Conservation (phyloP, 192 early-diverging fungal genomes). For the Coemansia sp. region DNA sequence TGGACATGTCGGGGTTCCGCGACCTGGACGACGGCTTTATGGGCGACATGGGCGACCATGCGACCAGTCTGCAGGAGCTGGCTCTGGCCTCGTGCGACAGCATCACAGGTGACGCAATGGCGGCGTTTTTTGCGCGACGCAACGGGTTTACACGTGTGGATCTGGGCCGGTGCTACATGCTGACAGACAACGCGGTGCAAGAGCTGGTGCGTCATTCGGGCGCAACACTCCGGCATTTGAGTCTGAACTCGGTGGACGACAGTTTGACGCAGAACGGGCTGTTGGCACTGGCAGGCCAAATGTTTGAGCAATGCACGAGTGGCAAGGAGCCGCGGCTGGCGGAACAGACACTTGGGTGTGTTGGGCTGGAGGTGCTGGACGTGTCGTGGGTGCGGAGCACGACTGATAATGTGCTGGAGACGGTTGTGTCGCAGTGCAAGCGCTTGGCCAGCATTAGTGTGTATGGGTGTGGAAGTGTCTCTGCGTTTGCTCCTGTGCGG, state of each 20-base stretch:
- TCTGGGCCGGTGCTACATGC: constrained; percentile 63
- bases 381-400: constrained; percentile 75
- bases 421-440: constrained; percentile 55
- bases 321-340: constrained; percentile 4
- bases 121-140: constrained; percentile 26
- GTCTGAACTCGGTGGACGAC: constrained; percentile 71
- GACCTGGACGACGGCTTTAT: constrained; percentile 41
- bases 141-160: constrained; percentile 54
- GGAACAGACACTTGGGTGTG: constrained; percentile 40
- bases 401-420: constrained; percentile 66
- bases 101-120: constrained; percentile 28
- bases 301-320: not conserved
- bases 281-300: constrained; percentile 49
- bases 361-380: constrained; percentile 60
- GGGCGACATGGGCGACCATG: constrained; percentile 15
- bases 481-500: constrained; percentile 52
- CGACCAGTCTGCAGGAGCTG: constrained; percentile 29
- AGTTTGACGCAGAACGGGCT: constrained; percentile 61
- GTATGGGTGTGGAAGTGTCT: constrained; percentile 75
- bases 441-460: constrained; percentile 59
- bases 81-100: constrained; percentile 27
- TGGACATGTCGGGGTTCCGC: constrained; percentile 41
- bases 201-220: constrained; percentile 63
- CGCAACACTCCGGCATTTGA: constrained; percentile 55
- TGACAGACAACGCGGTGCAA: constrained; percentile 63